Conservation (phyloP, 108 stramenopile genomes). For the Bacterosira constricta region DNA sequence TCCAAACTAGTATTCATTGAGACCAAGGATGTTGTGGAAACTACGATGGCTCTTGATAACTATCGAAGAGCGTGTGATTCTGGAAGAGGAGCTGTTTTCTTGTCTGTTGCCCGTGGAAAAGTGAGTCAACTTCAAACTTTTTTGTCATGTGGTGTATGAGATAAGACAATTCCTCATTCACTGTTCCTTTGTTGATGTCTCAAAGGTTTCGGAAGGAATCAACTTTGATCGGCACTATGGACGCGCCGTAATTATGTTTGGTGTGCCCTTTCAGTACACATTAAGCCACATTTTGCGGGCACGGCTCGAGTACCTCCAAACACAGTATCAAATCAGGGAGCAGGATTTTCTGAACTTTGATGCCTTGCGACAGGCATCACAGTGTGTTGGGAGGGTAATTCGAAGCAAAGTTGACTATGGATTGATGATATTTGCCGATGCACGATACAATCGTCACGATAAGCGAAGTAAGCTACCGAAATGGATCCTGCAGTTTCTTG, state of each 20-base stretch:
- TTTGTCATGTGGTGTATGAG: neutral
- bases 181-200: neutral
- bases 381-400: conserved; percentile 96
- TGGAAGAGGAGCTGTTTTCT: conserved; percentile 97
- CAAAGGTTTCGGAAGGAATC: conserved; percentile 98
- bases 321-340: conserved; percentile 92
- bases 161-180: no score
- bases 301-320: conserved; percentile 94
- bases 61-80: conserved; percentile 97
- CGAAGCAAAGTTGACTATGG: conserved; percentile 97
- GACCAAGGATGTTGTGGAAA: conserved; percentile 99
- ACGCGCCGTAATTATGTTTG: conserved; percentile 97
- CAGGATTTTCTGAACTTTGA: conserved; percentile 98
- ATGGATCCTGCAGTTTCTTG: conserved; percentile 96
- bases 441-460: conserved; percentile 92
- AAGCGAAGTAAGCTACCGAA: conserved; percentile 96
- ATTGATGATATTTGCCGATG: conserved; percentile 93
- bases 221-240: conserved; percentile 99
- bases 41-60: conserved; percentile 96
- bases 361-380: conserved; percentile 91
- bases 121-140: conserved; percentile 40
- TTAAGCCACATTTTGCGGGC: conserved; percentile 93
- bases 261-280: conserved; percentile 99
- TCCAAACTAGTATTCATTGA: conserved; percentile 98
- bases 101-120: conserved; percentile 99